Conservation (phyloP, 106 monocot species). For the Dendrobium huoshanense region DNA sequence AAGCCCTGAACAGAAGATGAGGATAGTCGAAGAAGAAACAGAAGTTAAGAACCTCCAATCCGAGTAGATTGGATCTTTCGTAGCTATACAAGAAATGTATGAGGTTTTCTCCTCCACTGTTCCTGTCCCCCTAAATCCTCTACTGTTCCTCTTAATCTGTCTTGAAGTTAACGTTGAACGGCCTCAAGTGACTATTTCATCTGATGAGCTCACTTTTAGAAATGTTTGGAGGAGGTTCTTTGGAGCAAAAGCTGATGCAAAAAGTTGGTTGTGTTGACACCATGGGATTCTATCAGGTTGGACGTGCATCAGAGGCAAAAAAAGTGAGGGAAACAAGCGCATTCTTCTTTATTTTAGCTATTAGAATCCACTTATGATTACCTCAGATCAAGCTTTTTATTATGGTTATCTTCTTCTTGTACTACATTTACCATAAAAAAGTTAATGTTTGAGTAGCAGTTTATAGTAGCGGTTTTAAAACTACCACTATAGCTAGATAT, state of each 20-base stretch:
- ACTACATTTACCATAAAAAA: too few species aligned
- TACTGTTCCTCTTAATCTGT: background rate
- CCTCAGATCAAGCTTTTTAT: too few species aligned
- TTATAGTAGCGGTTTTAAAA: too few species aligned
- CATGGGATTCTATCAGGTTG: constrained; percentile 54
- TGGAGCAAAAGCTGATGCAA: constrained; percentile 63
- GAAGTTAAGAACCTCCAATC: constrained; percentile 28
- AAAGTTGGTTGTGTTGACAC: constrained; percentile 51
- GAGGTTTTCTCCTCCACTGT: constrained; percentile 51
- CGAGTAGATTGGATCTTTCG: constrained; percentile 47
- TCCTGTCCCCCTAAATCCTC: constrained; percentile 39
- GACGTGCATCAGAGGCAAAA: constrained; percentile 44
- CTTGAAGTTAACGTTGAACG: background rate
- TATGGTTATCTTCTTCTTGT: too few species aligned
- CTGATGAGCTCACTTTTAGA: constrained; percentile 58
- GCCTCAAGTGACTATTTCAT: background rate
- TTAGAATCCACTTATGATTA: background rate
- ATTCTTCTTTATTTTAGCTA: background rate
- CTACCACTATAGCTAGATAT: too few species aligned
- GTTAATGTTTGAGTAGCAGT: too few species aligned
- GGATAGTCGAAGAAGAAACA: constrained; percentile 65
- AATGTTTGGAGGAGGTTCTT: constrained; percentile 46
- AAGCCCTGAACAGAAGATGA: constrained; percentile 65
- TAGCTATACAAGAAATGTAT: constrained; percentile 47
- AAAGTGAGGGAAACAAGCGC: too few species aligned